Evolutionary conservation across 1,284 basidiomycete species (phyloP).

Genomic region (Entoloma clypeatum): DNA sequence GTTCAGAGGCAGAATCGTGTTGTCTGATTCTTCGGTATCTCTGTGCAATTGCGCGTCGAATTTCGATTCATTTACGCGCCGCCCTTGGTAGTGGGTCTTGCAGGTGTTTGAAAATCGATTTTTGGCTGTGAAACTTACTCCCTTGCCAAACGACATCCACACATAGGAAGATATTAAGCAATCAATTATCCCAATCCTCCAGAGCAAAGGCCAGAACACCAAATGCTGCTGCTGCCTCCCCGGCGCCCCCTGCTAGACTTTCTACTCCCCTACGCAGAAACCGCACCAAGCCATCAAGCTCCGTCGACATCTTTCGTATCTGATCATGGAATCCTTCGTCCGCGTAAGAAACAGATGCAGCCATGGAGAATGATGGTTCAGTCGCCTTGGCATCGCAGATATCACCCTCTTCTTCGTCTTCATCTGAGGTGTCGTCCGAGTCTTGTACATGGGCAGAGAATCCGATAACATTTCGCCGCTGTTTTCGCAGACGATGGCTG

Average conservation of each 20-base stretch:
- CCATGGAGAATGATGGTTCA: constrained; percentile 45
- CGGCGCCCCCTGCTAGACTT: constrained; percentile 50
- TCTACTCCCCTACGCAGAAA: constrained; percentile 66
- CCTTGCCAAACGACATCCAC: constrained; percentile 16
- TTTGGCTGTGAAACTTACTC: too few species aligned
- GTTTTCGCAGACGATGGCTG: constrained; percentile 50
- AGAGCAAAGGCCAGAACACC: constrained; percentile 72
- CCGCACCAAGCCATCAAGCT: constrained; percentile 67
- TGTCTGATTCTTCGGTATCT: too few species aligned
- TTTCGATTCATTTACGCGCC: too few species aligned
- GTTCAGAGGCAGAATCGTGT: too few species aligned
- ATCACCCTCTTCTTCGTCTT: constrained; percentile 35
- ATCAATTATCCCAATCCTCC: constrained; percentile 74
- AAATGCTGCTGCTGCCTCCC: constrained; percentile 60
- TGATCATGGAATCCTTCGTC: constrained; percentile 45
- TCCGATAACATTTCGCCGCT: constrained; percentile 56
- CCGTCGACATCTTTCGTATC: constrained; percentile 60
- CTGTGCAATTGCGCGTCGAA: too few species aligned
- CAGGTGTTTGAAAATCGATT: too few species aligned
- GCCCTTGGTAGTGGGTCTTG: too few species aligned
- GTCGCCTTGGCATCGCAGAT: constrained; percentile 27
- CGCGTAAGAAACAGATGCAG: constrained; percentile 34
- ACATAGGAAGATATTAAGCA: constrained; percentile 18
- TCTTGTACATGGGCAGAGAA: constrained; percentile 43
- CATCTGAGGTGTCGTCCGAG: constrained; percentile 46